Evolutionary conservation across 2,329 filamentous ascomycete genomes (phyloP), one percentile per base, ranked within the genome.

Genomic region (Hymenoscyphus fructigenus): DNA sequence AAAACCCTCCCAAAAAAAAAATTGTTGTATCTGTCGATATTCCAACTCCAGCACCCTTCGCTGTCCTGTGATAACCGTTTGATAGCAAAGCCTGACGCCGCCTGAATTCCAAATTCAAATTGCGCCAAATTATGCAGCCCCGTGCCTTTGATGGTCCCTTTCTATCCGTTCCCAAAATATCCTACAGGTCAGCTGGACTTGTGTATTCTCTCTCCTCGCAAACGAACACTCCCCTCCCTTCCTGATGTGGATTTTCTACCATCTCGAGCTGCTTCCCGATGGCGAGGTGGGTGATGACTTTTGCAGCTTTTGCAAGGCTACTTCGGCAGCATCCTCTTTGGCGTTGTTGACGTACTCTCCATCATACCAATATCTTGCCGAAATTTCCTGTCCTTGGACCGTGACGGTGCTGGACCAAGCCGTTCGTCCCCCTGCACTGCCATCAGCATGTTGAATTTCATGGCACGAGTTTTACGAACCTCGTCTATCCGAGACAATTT

Each of bases 311-410:
- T 82, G 84, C 66, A 91, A 77, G 29, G 92, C 92, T 67, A 90
- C 85, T 78, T 97, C 92, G 69, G 93, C 92, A n/a, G 92, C 93
- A 76, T 97, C 93, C 78, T 97, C 93, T 78, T 87, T 89, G 65
- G 92, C 92, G 74, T 96, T 96, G 81, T 93, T 87, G 77, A 94
- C 83, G 75, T 92, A 92, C 76, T 92, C 88, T 67, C 92, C 92
- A 77, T 96, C 93, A 79, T 96, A 97, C 92, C 92, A 97, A 79
- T 88, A 96, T 68, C 92, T 86, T 57, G 92, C 92, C n/a, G 83
- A 76, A 72, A 91, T 84, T 57, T 80, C 83, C 60, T 83, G 79
- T 62, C 88, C 88, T 71, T 85, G 82, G 65, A 96, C 85, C n/a
- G 83, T 87, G 65, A 96, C 92, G 65, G 84, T 85, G 80, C 89